These are phyloP conservation scores for Pezicula rhizophila DNA, from an alignment of 2,329 filamentous ascomycete species.

Conservation along the genomic window DNA sequence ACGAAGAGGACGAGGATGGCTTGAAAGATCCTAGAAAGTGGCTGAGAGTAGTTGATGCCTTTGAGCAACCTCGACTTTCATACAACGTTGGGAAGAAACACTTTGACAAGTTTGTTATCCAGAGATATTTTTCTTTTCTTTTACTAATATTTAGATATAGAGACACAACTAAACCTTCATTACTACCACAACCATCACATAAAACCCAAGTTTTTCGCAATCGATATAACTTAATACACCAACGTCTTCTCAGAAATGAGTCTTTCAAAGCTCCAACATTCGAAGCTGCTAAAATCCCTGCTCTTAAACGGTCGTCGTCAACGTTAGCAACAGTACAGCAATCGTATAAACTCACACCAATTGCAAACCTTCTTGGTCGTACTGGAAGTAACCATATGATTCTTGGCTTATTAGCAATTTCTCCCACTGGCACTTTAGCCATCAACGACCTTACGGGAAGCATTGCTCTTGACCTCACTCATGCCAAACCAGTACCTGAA, in stretches of 20 bases:
- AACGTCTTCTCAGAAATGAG: constrained; percentile 86
- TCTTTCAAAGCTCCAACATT: constrained; percentile 82
- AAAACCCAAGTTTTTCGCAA: constrained; percentile 86
- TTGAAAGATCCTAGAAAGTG: constrained; percentile 69
- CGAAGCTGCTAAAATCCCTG: constrained; percentile 49
- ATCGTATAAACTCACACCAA: constrained; percentile 82
- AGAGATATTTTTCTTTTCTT: constrained; percentile 30
- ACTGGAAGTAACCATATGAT: constrained; percentile 81
- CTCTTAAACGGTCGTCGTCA: constrained; percentile 53
- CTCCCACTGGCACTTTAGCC: constrained; percentile 75
- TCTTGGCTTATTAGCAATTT: constrained; percentile 72
- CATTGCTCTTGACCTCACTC: constrained; percentile 75
- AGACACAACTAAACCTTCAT: constrained; percentile 56
- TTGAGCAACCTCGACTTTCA: constrained; percentile 72
- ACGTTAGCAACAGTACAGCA: constrained; percentile 47
- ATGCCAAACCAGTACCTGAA: constrained; percentile 75
- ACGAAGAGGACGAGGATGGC: constrained; percentile 47
- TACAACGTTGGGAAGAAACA: constrained; percentile 83
- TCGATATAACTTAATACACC: constrained; percentile 85
- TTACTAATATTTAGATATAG: constrained; percentile 30
- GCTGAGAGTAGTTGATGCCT: constrained; percentile 78
- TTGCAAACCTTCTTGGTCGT: constrained; percentile 69
- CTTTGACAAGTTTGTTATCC: constrained; percentile 66
- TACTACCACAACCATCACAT: constrained; percentile 71
- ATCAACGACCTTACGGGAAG: constrained; percentile 85